phyloP scores from a whole-genome alignment of 805 yeast species.

The Candida pseudofarinosa region DNA sequence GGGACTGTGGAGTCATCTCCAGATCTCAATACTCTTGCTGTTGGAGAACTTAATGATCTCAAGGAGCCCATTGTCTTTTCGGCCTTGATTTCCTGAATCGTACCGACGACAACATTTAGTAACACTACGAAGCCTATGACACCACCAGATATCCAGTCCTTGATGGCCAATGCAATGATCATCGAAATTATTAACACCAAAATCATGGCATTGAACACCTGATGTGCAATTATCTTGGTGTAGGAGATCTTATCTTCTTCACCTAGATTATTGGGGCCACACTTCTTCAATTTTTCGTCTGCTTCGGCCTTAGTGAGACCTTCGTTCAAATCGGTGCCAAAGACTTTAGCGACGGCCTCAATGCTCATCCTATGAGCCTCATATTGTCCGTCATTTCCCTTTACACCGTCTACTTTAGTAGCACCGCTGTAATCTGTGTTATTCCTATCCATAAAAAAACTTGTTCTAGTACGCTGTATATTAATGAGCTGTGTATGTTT shows the following conservation, averaged over 20 bases:
- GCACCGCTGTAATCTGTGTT: background rate
- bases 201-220: conserved; percentile 38
- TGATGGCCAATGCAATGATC: conserved; percentile 35
- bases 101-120: conserved; percentile 47
- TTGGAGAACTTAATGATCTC: conserved; percentile 42
- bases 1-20: conserved; percentile 33
- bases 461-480: background rate
- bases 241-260: conserved; percentile 26
- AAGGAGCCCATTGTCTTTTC: conserved; percentile 50
- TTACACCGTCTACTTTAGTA: background rate
- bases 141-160: conserved; percentile 40
- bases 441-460: background rate
- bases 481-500: too few species aligned
- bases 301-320: conserved; percentile 40
- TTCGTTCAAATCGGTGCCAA: conserved; percentile 37
- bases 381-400: background rate
- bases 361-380: conserved; percentile 30
- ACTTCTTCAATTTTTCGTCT: conserved; percentile 6
- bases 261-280: conserved; percentile 27
- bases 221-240: conserved; percentile 30
- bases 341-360: conserved; percentile 32
- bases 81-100: conserved; percentile 47
- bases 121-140: conserved; percentile 45
- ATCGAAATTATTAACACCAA: conserved; percentile 33
- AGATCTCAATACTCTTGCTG: conserved; percentile 42